Evolutionary conservation across 345 rosid genomes (phyloP).

Genomic region (Dipteronia dyeriana): DNA sequence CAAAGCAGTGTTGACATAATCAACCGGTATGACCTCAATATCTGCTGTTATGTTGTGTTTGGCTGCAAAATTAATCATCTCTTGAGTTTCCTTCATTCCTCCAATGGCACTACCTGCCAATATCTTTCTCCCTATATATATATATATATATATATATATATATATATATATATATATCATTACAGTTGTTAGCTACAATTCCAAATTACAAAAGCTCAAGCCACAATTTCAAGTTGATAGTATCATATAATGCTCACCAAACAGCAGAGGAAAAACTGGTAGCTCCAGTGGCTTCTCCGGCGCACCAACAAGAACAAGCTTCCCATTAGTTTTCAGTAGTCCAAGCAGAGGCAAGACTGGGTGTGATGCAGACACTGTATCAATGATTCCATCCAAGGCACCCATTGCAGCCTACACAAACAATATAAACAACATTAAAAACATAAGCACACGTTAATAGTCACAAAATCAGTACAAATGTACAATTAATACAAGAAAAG

Average conservation of each 20-base stretch:
- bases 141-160: too few species aligned
- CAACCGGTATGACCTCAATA: constrained; percentile 38
- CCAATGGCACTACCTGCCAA: constrained; percentile 37
- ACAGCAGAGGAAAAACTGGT: constrained; percentile 26
- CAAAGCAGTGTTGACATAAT: constrained; percentile 43
- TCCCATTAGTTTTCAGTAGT: constrained; percentile 34
- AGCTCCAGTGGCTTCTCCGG: constrained; percentile 40
- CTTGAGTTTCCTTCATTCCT: constrained; percentile 48
- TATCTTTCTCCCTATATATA: constrained; percentile 28
- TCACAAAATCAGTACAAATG: neutral
- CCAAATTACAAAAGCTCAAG: neutral
- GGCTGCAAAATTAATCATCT: constrained; percentile 48
- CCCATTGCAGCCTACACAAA: constrained; percentile 30
- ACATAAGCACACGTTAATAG: neutral
- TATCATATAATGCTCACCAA: constrained; percentile 14
- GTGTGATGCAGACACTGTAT: constrained; percentile 48
- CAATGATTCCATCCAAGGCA: constrained; percentile 46
- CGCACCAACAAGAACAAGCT: constrained; percentile 34
- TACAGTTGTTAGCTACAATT: neutral
- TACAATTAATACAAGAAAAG: too few species aligned
- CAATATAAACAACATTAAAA: neutral
- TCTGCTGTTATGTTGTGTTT: constrained; percentile 36
- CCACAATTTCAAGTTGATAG: neutral
- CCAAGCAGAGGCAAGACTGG: constrained; percentile 31
- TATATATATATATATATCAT: neutral